phyloP scores from a whole-genome alignment of 306 rosid species.

The Castanospermum australe region DNA sequence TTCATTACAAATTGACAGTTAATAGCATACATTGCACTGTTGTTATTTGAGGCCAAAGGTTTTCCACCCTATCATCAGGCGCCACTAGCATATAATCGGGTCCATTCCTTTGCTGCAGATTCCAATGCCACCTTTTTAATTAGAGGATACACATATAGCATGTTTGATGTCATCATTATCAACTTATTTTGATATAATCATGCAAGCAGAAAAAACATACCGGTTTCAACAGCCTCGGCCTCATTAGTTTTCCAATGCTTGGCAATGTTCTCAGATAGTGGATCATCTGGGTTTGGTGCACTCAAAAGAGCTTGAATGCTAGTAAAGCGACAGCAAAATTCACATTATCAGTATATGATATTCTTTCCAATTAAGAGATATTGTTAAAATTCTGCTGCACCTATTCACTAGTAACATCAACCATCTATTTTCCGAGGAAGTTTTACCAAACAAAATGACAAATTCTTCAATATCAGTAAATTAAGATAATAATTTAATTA shows the following conservation, averaged over 20 bases:
- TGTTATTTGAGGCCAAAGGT: slow-evolving; percentile 43
- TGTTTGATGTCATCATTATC: not conserved
- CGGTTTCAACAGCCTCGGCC: slow-evolving; percentile 97
- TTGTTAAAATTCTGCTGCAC: not conserved
- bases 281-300: slow-evolving; percentile 98
- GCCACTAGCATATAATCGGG: slow-evolving; percentile 81
- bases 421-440: not conserved
- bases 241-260: slow-evolving; percentile 94
- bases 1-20: slow-evolving; percentile 52
- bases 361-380: not conserved
- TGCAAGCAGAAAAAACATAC: slow-evolving; percentile 31
- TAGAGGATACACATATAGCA: not conserved
- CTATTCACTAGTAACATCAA: not conserved
- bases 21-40: slow-evolving; percentile 56
- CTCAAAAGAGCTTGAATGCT: slow-evolving; percentile 98
- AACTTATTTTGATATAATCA: not conserved
- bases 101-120: slow-evolving; percentile 86
- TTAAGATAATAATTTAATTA: not conserved
- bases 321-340: slow-evolving; percentile 7
- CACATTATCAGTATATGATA: not conserved
- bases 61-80: slow-evolving; percentile 51
- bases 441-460: not conserved
- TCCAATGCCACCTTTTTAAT: not conserved
- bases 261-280: slow-evolving; percentile 96
- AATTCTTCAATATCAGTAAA: not conserved